phyloP scores from a whole-genome alignment of 306 rosid species.

The Lathyrus oleraceus region DNA sequence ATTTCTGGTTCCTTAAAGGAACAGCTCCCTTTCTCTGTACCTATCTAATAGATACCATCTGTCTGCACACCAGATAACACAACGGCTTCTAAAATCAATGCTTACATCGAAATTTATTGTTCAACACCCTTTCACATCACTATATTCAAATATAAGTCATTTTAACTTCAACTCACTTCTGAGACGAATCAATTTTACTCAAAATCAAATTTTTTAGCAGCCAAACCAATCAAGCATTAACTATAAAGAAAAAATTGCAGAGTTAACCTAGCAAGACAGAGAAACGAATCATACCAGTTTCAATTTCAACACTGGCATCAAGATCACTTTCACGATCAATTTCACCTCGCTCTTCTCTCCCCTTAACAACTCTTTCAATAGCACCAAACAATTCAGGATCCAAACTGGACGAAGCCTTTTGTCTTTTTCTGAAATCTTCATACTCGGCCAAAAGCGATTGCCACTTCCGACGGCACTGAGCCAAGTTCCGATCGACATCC shows the following conservation, averaged over 20 bases:
- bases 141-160: no score
- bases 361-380: slow-evolving; percentile 40
- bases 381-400: slow-evolving; percentile 59
- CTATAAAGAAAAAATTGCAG: neutral
- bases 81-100: neutral
- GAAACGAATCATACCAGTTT: slow-evolving; percentile 50
- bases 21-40: neutral
- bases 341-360: slow-evolving; percentile 48
- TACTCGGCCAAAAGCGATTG: slow-evolving; percentile 43
- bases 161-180: no score
- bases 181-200: no score
- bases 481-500: slow-evolving; percentile 52
- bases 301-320: slow-evolving; percentile 50
- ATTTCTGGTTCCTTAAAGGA: no score
- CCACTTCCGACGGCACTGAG: slow-evolving; percentile 80
- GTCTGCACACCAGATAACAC: neutral
- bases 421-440: neutral
- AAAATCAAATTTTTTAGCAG: no score
- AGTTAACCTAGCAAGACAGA: neutral
- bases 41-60: neutral
- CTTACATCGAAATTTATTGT: no score
- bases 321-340: slow-evolving; percentile 57
- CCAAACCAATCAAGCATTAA: no score
- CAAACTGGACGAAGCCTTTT: slow-evolving; percentile 22
- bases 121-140: no score